These are phyloP conservation scores for Eucalyptus curtisii DNA, from an alignment of 345 rosid genomes.

Conservation along the genomic window DNA sequence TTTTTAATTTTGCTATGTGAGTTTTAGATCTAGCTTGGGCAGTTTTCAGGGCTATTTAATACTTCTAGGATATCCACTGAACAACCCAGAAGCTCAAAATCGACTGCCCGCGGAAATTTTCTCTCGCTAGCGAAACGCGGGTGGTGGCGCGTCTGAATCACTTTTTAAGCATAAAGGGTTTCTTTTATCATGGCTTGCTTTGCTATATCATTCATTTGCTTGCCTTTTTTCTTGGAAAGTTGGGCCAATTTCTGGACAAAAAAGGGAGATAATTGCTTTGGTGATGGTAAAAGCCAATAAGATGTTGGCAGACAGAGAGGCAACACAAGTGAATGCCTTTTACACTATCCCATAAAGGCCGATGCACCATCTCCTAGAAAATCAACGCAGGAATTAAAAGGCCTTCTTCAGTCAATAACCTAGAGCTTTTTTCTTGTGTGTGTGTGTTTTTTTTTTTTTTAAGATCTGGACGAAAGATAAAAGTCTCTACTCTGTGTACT, in stretches of 20 bases:
- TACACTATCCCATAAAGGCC: conserved; percentile 6
- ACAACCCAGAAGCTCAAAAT: not conserved
- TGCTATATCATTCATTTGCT: not conserved
- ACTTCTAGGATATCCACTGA: not conserved
- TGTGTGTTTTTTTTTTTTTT: not conserved
- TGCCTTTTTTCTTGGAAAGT: not conserved
- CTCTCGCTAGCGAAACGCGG: not conserved
- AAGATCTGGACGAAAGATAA: not conserved
- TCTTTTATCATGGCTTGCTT: not conserved
- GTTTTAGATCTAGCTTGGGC: not conserved
- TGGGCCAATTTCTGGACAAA: not conserved
- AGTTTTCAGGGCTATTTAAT: not conserved
- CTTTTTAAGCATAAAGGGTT: not conserved
- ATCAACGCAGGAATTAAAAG: not conserved
- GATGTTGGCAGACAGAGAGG: not conserved
- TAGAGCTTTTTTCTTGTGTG: not conserved
- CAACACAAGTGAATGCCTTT: not conserved
- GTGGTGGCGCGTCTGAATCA: not conserved
- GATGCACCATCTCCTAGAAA: not conserved
- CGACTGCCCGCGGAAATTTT: not conserved
- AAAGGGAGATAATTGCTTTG: not conserved
- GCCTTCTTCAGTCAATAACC: not conserved
- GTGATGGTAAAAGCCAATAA: not conserved
- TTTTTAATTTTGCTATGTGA: not conserved
- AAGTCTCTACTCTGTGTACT: not conserved